Conservation (phyloP, 2,329 filamentous ascomycete genomes). For the Neopestalotiopsis clavispora region DNA sequence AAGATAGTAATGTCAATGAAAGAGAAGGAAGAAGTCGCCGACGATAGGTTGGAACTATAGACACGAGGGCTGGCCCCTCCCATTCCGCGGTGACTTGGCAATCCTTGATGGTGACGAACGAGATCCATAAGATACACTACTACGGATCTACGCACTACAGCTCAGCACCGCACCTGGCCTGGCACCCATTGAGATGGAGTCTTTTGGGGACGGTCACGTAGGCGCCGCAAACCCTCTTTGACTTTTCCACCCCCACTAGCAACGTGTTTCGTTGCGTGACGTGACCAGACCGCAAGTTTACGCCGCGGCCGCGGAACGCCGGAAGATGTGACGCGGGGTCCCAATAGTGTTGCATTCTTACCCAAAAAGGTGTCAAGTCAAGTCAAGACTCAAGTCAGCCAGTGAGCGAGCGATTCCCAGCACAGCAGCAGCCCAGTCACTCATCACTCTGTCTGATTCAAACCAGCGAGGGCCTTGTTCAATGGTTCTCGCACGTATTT, state of each 20-base stretch:
- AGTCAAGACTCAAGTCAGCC: not conserved
- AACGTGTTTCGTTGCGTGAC: not conserved
- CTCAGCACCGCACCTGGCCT: not conserved
- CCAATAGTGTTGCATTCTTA: constrained; percentile 10
- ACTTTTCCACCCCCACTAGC: not conserved
- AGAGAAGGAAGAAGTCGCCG: too few species aligned
- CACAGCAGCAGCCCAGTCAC: not conserved
- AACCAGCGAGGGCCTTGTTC: not conserved
- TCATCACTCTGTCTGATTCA: not conserved
- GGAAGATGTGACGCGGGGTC: not conserved
- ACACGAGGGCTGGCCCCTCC: not conserved
- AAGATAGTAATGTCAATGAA: too few species aligned
- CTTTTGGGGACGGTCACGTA: not conserved
- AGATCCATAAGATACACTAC: not conserved
- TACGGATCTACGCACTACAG: not conserved
- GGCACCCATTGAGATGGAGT: not conserved
- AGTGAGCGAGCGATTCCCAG: not conserved
- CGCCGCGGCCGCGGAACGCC: not conserved
- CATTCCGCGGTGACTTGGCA: not conserved
- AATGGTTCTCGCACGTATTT: not conserved
- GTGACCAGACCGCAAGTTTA: constrained; percentile 17
- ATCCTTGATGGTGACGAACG: not conserved
- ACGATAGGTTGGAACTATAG: not conserved
- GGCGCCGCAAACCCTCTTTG: not conserved
- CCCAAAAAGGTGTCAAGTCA: not conserved